A percentile compares a stretch with the other conserved stretches of the same genome.
Evolutionary conservation across 2,329 filamentous ascomycete species (phyloP).

Genomic region (Rhinocladiella mackenziei): DNA sequence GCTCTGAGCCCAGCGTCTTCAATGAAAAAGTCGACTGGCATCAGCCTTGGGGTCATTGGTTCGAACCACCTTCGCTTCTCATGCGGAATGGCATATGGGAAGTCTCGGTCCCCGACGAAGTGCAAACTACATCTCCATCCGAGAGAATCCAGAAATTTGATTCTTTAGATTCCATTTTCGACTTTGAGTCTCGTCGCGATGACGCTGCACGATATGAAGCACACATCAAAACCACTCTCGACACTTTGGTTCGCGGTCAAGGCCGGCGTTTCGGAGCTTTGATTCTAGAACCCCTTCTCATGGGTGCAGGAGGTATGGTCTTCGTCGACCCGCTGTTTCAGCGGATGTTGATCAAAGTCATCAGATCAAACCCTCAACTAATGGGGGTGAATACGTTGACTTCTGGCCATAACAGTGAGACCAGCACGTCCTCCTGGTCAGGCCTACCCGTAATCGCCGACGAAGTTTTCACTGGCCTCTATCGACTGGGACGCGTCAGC

Average conservation of each 20-base stretch:
- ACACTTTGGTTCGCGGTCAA: conserved; percentile 49
- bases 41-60: conserved; percentile 71
- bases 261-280: conserved; percentile 70
- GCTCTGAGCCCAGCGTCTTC: conserved; percentile 69
- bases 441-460: conserved; percentile 78
- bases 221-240: conserved; percentile 56
- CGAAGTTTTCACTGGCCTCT: conserved; percentile 82
- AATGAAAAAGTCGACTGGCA: conserved; percentile 89
- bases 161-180: conserved; percentile 57
- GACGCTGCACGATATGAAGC: conserved; percentile 53
- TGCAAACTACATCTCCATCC: neutral
- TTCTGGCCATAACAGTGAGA: neutral
- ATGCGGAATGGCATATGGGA: conserved; percentile 63
- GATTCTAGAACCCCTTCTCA: conserved; percentile 73
- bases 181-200: conserved; percentile 50
- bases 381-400: conserved; percentile 38
- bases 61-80: conserved; percentile 70
- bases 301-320: conserved; percentile 80
- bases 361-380: conserved; percentile 57
- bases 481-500: conserved; percentile 70
- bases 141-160: conserved; percentile 40
- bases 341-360: conserved; percentile 61
- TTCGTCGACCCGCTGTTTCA: conserved; percentile 84
- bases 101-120: conserved; percentile 19
- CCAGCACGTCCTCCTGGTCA: conserved; percentile 51